Evolutionary conservation across 371 early-diverging fungal species (phyloP), one percentile per base, ranked within the genome.

Genomic region (Chytridiales sp.): DNA sequence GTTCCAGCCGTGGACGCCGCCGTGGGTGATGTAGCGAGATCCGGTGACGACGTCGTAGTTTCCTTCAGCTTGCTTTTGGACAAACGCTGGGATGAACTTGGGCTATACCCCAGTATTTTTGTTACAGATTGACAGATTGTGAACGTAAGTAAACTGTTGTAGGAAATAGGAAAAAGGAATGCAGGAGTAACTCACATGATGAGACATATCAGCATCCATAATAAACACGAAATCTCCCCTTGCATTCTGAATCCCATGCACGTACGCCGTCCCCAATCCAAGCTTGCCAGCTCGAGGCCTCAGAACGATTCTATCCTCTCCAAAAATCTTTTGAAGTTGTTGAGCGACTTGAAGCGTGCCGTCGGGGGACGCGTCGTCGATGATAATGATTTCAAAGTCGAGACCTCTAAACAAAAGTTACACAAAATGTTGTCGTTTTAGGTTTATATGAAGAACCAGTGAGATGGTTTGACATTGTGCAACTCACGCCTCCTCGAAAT

Each of bases 141-240:
- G n/a, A n/a, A 4, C 42, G 5, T 42, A 24, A 39, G 22, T 15
- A 22, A 42, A 39, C 6, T 1, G 17, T n/a, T 26, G 2, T 13
- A 38, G 17, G 11, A 17, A 17, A 38, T 11, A 17, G 38, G 11
- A 17, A 38, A 38, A 38, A 38, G 35, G 27, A 27, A 36, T 35
- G 30, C 22, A 6, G 36, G n/a, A n/a, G n/a, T n/a, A 22, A 50
- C 71, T 58, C 80, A 87, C 86, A 67, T 97, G 98, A 73, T 99
- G 99, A 24, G 98, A 97, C 84, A 99, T 92, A 72, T 99, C 99
- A 15, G 98, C 97, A 73, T 99, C 99, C 95, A 99, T 91, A 64
- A 98, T 95, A 56, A 99, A 86, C 30, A 98, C 83, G 83, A 87
- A 96, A 72, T 93, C 87, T 40, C 98, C 96, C 8, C 89, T 93